Base-by-base conservation (phyloP, 129 eudicot species). In the Chrysanthemum lavandulifolium region DNA sequence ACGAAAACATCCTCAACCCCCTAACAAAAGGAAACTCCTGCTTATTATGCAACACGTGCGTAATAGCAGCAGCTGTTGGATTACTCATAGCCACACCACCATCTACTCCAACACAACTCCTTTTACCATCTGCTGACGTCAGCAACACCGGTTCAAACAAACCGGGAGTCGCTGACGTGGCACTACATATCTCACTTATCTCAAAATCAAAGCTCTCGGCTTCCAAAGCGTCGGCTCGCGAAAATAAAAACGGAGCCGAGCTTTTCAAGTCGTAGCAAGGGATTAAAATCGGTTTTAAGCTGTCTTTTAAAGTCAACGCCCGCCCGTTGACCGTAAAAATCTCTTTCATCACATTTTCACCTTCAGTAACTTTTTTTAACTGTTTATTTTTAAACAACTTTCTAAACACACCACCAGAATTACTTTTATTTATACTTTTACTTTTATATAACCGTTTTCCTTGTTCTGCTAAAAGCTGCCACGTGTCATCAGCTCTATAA, bases 61-160 rank as follows among this genome's bases (percentile, higher is more conserved):
- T 94, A 2, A 94, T 94, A 2, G 98, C 97, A 13, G 98, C 97
- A 10, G 98, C 93, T 6, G 98, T 82, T n/a, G 98, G 98, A 69
- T 94, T 94, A 18, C 82, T 84, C 98, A 90, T 90, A 8, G 93
- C 97, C 47, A 94, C 13, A 4, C 98, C 90, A 2, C 98, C 98
- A 66, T 90, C 97, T 3, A 94, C 89, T 36, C 86, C 98, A 57
- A 94, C 70, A 74, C 97, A 90, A 31, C 85, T 65, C 15, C 89
- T 94, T 62, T 78, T 68, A 3, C 98, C 97, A 78, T 94, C 91
- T 4, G 86, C 83, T 1, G 98, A 94, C n/a, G 56, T 69, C 98
- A 94, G 80, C 10, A 79, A 69, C 1, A 90, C 93, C 84, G 98
- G 98, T 13, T 84, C 91, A 40, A 87, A 87, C 3, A 80, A 72